Conservation (phyloP, 371 early-diverging fungal genomes). For the Smittium mucronatum region DNA sequence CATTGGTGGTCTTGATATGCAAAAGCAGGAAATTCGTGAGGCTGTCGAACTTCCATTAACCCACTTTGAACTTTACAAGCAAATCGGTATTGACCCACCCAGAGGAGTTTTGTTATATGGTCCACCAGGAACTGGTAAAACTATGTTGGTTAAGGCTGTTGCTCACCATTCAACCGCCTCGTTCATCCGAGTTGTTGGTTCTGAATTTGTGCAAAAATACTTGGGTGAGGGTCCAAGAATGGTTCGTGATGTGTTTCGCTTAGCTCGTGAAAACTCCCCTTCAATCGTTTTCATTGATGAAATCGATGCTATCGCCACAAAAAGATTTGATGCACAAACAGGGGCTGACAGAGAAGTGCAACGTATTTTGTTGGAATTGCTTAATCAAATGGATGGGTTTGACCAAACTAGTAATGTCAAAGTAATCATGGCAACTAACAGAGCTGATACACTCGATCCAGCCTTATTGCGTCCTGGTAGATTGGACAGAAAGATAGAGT, state of each 20-base stretch:
- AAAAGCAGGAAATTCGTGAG: conserved; percentile 99
- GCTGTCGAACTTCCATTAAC: conserved; percentile 99
- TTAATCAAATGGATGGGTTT: conserved; percentile 99
- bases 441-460: conserved; percentile 98
- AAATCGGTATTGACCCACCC: conserved; percentile 99
- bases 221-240: conserved; percentile 99
- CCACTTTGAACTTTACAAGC: conserved; percentile 97
- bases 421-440: conserved; percentile 99
- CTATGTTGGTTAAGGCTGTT: conserved; percentile 99
- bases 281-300: conserved; percentile 99
- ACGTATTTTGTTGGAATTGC: conserved; percentile 95
- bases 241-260: conserved; percentile 98
- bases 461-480: conserved; percentile 98
- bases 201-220: conserved; percentile 99
- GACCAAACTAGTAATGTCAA: conserved; percentile 98
- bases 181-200: conserved; percentile 98
- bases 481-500: conserved; percentile 98
- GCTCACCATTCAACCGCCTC: conserved; percentile 99
- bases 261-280: conserved; percentile 98
- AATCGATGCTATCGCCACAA: conserved; percentile 99
- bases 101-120: conserved; percentile 98
- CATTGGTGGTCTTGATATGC: conserved; percentile 98
- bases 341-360: conserved; percentile 99
- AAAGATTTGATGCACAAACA: conserved; percentile 99
- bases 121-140: conserved; percentile 96